phyloP scores from a whole-genome alignment of 1,284 basidiomycete genomes.

The Ganoderma lucidum region DNA sequence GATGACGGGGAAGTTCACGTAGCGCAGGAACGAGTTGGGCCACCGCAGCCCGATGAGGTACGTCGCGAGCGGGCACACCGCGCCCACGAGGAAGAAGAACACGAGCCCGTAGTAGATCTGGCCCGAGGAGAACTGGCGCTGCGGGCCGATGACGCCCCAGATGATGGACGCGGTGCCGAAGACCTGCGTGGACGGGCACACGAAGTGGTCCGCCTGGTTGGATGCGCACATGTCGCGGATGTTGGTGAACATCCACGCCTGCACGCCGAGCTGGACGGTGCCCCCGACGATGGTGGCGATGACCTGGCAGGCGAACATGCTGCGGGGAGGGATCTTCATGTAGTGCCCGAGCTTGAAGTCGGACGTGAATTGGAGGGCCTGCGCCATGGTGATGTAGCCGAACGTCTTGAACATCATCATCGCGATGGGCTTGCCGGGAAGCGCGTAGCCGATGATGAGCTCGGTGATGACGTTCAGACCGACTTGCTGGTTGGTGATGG shows the following conservation, averaged over 20 bases:
- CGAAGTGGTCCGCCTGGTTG: conserved; percentile 52
- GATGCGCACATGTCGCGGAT: conserved; percentile 58
- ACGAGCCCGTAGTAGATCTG: conserved; percentile 50
- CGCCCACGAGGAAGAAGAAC: conserved; percentile 59
- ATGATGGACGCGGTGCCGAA: conserved; percentile 41
- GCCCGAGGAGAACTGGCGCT: conserved; percentile 49
- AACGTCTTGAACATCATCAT: conserved; percentile 69
- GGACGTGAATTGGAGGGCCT: conserved; percentile 58
- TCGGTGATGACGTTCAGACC: conserved; percentile 59
- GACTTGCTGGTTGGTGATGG: conserved; percentile 62
- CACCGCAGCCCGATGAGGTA: conserved; percentile 47
- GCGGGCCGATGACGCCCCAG: conserved; percentile 52
- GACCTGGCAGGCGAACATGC: conserved; percentile 69
- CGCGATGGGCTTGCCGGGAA: conserved; percentile 56
- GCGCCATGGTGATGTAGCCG: conserved; percentile 53
- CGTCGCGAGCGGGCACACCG: conserved; percentile 46
- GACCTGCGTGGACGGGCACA: conserved; percentile 58
- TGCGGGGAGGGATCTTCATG: conserved; percentile 69
- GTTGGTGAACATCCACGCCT: conserved; percentile 73
- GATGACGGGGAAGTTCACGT: conserved; percentile 74
- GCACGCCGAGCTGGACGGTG: conserved; percentile 71
- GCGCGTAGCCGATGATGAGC: conserved; percentile 57
- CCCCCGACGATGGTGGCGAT: conserved; percentile 69
- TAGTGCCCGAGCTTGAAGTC: conserved; percentile 81
- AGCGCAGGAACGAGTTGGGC: conserved; percentile 66